Percentiles rank a stretch among this genome's conserved stretches.
Evolutionary conservation across 1,139 yeast genomes (phyloP).

Genomic region (Pichia sp.): DNA sequence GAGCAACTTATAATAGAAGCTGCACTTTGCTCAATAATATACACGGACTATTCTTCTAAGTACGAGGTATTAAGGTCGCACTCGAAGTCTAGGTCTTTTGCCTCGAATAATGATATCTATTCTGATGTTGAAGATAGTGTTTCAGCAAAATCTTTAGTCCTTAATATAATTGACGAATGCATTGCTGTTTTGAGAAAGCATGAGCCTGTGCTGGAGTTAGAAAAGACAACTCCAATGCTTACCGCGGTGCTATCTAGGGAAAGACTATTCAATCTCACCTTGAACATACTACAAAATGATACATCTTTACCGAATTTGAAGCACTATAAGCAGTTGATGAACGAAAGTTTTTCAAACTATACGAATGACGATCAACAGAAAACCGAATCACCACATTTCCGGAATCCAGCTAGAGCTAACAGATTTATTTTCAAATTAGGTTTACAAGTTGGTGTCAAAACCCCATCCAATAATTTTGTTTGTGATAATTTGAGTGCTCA

Average conservation of each 20-base stretch:
- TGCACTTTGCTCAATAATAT: slow-evolving; percentile 8
- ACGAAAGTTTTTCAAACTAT: slow-evolving; percentile 1
- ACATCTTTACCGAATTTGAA: background rate
- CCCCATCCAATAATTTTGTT: slow-evolving; percentile 48
- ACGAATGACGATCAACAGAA: background rate
- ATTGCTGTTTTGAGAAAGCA: slow-evolving; percentile 32
- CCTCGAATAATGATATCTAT: background rate
- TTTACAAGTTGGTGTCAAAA: slow-evolving; percentile 35
- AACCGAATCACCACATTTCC: background rate
- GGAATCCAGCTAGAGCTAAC: slow-evolving; percentile 45
- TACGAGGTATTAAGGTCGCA: background rate
- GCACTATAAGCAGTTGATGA: background rate
- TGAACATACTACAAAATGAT: slow-evolving; percentile 6
- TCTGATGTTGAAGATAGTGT: background rate
- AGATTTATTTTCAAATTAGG: slow-evolving; percentile 64
- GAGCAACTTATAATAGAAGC: slow-evolving; percentile 17
- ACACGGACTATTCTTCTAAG: background rate
- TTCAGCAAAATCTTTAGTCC: slow-evolving; percentile 30
- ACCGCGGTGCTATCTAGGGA: slow-evolving; percentile 32
- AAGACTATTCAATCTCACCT: slow-evolving; percentile 20
- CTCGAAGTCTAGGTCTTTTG: background rate
- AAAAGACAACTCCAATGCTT: slow-evolving; percentile 34
- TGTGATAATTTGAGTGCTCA: slow-evolving; percentile 31
- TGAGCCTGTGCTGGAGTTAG: slow-evolving; percentile 9
- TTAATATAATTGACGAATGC: slow-evolving; percentile 39